Evolutionary conservation across 352 stramenopile species (phyloP).

Genomic region (Globisporangium acanthophoron): DNA sequence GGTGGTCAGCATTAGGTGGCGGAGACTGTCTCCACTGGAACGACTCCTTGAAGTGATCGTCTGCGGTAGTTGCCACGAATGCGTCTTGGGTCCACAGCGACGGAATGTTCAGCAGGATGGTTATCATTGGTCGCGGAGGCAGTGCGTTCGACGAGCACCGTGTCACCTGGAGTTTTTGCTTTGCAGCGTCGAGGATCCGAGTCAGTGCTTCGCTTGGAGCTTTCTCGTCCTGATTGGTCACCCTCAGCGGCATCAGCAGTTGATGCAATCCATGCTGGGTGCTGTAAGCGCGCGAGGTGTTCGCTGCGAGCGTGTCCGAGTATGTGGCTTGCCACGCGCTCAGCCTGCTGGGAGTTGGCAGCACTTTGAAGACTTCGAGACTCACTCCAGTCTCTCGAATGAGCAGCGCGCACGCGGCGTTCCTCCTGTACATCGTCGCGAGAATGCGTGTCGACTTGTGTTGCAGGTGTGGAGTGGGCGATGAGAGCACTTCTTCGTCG

Average conservation of each 20-base stretch:
- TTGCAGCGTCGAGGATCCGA: not conserved
- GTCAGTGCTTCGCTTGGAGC: conserved; percentile 1
- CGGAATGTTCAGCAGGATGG: conserved; percentile 24
- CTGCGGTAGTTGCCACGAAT: conserved; percentile 1
- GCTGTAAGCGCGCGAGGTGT: not conserved
- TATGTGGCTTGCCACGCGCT: conserved; percentile 2
- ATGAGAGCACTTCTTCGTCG: not conserved
- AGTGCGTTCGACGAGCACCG: not conserved
- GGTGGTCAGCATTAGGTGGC: not conserved
- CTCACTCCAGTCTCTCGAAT: not conserved
- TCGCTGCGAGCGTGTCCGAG: not conserved
- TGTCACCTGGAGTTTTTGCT: not conserved
- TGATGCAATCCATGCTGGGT: not conserved
- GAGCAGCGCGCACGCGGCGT: conserved; percentile 3
- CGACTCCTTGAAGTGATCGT: conserved; percentile 11
- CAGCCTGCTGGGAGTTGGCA: not conserved
- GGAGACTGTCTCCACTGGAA: conserved; percentile 1
- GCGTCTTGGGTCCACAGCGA: conserved; percentile 22
- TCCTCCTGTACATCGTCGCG: conserved; percentile 6
- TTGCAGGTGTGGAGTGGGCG: not conserved
- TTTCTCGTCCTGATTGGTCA: conserved; percentile 2
- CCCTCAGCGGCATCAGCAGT: conserved; percentile 3
- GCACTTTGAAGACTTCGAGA: conserved; percentile 4
- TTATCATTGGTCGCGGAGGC: conserved; percentile 12
- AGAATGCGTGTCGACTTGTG: conserved; percentile 1